A percentile compares a stretch with the other conserved stretches of the same genome.
Conservation (phyloP, 116 monocot genomes). For the Trichopus zeylanicus region DNA sequence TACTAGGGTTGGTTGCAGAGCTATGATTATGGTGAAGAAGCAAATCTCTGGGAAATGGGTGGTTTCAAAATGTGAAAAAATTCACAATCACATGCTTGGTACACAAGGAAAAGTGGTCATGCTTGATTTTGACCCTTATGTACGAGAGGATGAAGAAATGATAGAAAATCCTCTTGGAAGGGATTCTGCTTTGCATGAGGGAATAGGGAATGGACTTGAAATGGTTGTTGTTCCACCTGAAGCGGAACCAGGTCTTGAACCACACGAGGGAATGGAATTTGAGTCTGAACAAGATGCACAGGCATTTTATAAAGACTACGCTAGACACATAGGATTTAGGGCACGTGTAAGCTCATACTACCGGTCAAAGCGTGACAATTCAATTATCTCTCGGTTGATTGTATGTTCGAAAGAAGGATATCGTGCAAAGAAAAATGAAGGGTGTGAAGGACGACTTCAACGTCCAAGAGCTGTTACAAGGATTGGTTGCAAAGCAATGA, state of each 20-base stretch:
- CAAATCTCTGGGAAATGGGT: slow-evolving; percentile 54
- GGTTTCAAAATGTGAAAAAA: slow-evolving; percentile 51
- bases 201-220: slow-evolving; percentile 12
- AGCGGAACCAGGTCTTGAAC: slow-evolving; percentile 33
- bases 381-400: slow-evolving; percentile 51
- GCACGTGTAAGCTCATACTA: slow-evolving; percentile 57
- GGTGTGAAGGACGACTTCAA: slow-evolving; percentile 32
- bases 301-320: slow-evolving; percentile 47
- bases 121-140: slow-evolving; percentile 48
- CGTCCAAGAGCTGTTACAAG: slow-evolving; percentile 37
- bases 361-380: slow-evolving; percentile 53
- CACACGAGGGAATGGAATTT: slow-evolving; percentile 48
- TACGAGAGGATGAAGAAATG: slow-evolving; percentile 20
- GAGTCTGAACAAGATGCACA: slow-evolving; percentile 47
- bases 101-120: slow-evolving; percentile 50
- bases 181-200: slow-evolving; percentile 10
- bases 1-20: slow-evolving; percentile 53
- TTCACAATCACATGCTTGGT: slow-evolving; percentile 56
- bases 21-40: slow-evolving; percentile 69
- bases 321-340: slow-evolving; percentile 36
- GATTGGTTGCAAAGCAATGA: slow-evolving; percentile 60
- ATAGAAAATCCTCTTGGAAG: slow-evolving; percentile 20
- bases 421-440: slow-evolving; percentile 44
- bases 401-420: slow-evolving; percentile 70
- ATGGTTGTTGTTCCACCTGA: slow-evolving; percentile 29